Evolutionary conservation across 164 flowering plant genomes (phyloP).

Genomic region (Houttuynia cordata): DNA sequence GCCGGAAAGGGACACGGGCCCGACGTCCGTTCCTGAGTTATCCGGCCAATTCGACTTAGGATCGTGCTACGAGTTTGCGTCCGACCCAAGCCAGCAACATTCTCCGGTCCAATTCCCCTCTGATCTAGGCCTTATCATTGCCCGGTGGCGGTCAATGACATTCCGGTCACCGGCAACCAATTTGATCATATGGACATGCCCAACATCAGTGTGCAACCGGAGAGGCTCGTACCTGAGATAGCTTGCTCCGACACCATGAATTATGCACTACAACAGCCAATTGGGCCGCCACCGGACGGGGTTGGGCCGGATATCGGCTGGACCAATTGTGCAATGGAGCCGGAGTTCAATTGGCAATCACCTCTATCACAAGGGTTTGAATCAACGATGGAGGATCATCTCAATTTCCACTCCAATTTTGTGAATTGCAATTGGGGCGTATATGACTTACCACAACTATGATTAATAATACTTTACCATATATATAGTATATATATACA

Average conservation of each 20-base stretch:
- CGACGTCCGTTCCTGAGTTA: constrained; percentile 2
- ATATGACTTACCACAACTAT: too few species aligned
- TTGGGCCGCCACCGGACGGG: constrained; percentile 12
- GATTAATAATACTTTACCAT: too few species aligned
- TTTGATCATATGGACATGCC: not conserved
- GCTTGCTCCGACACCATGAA: not conserved
- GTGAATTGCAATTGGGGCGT: constrained; percentile 19
- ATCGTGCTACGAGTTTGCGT: not conserved
- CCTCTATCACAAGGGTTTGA: constrained; percentile 26
- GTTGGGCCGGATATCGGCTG: constrained; percentile 16
- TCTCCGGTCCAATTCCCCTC: not conserved
- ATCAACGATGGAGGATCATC: constrained; percentile 13
- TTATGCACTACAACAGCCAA: constrained; percentile 2
- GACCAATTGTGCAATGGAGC: constrained; percentile 14
- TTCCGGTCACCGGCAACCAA: not conserved
- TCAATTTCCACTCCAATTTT: constrained; percentile 6
- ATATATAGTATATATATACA: not conserved
- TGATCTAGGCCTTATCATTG: not conserved
- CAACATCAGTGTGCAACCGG: not conserved
- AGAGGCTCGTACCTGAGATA: constrained; percentile 1
- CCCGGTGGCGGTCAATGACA: not conserved
- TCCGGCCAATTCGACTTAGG: not conserved
- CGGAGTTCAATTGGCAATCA: constrained; percentile 18
- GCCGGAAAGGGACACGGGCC: not conserved
- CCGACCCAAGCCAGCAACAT: constrained; percentile 1